Base-by-base conservation (phyloP, 768 basidiomycete species). In the Kwoniella botswanensis region DNA sequence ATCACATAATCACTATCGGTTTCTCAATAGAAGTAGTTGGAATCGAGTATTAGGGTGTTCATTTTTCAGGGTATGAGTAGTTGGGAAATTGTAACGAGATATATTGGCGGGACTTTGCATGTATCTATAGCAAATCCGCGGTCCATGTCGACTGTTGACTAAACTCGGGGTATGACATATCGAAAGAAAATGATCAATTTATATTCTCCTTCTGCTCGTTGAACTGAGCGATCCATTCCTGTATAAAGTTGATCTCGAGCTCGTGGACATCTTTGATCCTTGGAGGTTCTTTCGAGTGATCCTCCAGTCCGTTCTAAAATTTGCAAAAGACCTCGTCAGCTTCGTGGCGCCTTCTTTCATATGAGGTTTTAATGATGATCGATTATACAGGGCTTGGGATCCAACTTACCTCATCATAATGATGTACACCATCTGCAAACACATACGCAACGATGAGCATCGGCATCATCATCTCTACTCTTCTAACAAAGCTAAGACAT, bases 191-290 rank as follows among this genome's bases (percentile, higher is more conserved):
- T 18, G 41, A 44, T 26, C 44, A 10, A 15, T 46, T 35, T 35
- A 35, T 35, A 35, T 35, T 65, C 58, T n/a, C 67, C 67, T 77
- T 77, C 54, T 65, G 42, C 59, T 76, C 78, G 55, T 82, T 70
- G 71, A 84, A 88, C 66, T 86, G 86, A 64, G 86, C 84, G 72
- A 90, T 72, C 96, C 95, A 98, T 35, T 86, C 86, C 57, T 83
- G 84, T 12, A 97, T 92, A 79, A 98, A 96, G 17, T 82, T 85
- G 55, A 94, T 87, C 86, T 90, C 93, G 78, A 94, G 90, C 41
- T 81, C 83, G 74, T 98, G 96, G 26, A 98, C 91, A 75, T 88
- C 87, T 70, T 86, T 86, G 72, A 98, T 97, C 76, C 92, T 88
- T 9, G 84, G 80, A 6, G 95, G 95, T 78, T 96, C 95, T 24